phyloP scores from a whole-genome alignment of 495 filamentous ascomycete genomes.

The Trypethelium eluteriae region DNA sequence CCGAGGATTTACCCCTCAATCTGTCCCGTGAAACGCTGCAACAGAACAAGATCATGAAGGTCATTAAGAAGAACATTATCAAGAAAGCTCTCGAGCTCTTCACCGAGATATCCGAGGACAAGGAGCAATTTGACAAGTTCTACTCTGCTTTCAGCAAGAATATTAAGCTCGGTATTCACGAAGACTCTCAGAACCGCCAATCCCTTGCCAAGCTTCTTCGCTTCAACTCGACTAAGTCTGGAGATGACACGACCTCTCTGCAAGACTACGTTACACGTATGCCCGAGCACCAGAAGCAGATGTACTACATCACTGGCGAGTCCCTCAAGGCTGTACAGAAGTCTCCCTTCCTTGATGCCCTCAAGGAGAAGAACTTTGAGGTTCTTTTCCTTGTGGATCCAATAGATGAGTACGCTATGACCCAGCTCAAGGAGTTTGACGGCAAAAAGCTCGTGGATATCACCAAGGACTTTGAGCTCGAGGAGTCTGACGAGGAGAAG shows the following conservation, averaged over 20 bases:
- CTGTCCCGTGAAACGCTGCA: constrained; percentile 99
- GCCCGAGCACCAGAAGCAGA: constrained; percentile 99
- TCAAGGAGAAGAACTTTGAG: constrained; percentile 99
- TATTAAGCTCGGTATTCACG: constrained; percentile 99
- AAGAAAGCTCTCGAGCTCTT: constrained; percentile 99
- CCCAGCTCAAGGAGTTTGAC: constrained; percentile 99
- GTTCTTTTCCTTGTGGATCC: constrained; percentile 98
- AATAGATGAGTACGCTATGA: constrained; percentile 99
- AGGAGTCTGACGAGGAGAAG: constrained; percentile 99
- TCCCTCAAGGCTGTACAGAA: constrained; percentile 95
- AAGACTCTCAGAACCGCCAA: constrained; percentile 95
- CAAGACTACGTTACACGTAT: constrained; percentile 96
- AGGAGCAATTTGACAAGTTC: constrained; percentile 99
- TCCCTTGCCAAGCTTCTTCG: constrained; percentile 95
- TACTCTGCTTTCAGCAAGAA: constrained; percentile 99
- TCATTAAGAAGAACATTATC: constrained; percentile 99
- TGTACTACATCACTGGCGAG: constrained; percentile 99
- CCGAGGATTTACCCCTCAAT: constrained; percentile 97
- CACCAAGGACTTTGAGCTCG: constrained; percentile 99
- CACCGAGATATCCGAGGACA: constrained; percentile 95
- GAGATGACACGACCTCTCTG: constrained; percentile 90
- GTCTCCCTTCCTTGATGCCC: constrained; percentile 96
- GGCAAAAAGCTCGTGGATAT: constrained; percentile 99
- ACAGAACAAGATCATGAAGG: constrained; percentile 99
- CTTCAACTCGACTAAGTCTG: constrained; percentile 97